These are phyloP conservation scores for Venturia aucupariae DNA, from an alignment of 2,329 filamentous ascomycete genomes.

Conservation along the genomic window DNA sequence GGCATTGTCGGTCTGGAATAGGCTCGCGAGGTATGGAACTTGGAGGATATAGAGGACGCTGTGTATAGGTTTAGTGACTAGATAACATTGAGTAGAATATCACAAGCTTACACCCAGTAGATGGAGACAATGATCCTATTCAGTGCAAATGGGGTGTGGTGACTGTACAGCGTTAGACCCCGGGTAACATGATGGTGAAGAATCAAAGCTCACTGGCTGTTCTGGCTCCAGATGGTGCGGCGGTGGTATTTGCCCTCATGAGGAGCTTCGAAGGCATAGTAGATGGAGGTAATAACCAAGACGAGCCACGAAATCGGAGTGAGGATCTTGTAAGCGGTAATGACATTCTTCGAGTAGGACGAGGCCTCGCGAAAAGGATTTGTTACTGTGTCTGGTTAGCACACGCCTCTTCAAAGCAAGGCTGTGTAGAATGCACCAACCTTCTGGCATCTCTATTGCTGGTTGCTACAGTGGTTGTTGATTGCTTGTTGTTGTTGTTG, in stretches of 20 bases:
- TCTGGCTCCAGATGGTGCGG: constrained; percentile 65
- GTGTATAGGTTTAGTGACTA: constrained; percentile 31
- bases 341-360: constrained; percentile 27
- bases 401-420: neutral
- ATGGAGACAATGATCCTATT: constrained; percentile 55
- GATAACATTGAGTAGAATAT: neutral
- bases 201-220: constrained; percentile 33
- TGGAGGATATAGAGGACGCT: constrained; percentile 66
- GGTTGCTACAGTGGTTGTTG: neutral
- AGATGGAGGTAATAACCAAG: constrained; percentile 61
- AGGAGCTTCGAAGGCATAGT: constrained; percentile 60
- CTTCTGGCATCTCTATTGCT: neutral
- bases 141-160: constrained; percentile 65
- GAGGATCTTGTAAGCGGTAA: constrained; percentile 67
- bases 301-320: constrained; percentile 67
- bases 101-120: constrained; percentile 51
- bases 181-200: neutral
- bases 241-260: constrained; percentile 35
- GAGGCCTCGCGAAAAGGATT: constrained; percentile 13
- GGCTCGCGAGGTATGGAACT: constrained; percentile 62
- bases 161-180: constrained; percentile 19
- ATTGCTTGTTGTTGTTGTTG: neutral
- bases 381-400: neutral
- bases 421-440: neutral
- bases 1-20: constrained; percentile 55